Conservation (phyloP, 306 rosid genomes). For the Sicyos baderoa region DNA sequence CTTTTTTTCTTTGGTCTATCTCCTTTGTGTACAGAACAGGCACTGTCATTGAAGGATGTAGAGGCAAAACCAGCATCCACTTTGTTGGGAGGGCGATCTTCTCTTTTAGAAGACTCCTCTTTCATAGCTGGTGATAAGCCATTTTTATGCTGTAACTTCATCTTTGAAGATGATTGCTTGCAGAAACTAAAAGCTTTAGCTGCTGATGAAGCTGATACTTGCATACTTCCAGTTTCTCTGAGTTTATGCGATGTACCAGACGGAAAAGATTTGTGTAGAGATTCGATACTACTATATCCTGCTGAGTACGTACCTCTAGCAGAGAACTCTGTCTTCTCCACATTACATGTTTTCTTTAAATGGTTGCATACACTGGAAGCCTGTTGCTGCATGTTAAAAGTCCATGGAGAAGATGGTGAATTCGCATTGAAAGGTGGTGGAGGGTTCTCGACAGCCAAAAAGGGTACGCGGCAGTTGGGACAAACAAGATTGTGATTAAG, state of each 20-base stretch:
- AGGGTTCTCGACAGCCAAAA: slow-evolving; percentile 44
- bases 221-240: slow-evolving; percentile 23
- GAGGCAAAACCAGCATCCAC: slow-evolving; percentile 30
- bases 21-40: slow-evolving; percentile 30
- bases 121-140: slow-evolving; percentile 18
- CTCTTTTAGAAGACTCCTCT: slow-evolving; percentile 25
- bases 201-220: slow-evolving; percentile 27
- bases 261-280: slow-evolving; percentile 18
- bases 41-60: slow-evolving; percentile 25
- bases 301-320: slow-evolving; percentile 20
- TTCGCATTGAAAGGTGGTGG: slow-evolving; percentile 29
- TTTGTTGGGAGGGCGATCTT: slow-evolving; percentile 25
- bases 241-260: slow-evolving; percentile 28
- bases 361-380: slow-evolving; percentile 26
- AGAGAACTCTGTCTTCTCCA: slow-evolving; percentile 31
- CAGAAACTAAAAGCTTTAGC: slow-evolving; percentile 31
- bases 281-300: slow-evolving; percentile 19
- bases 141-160: slow-evolving; percentile 40
- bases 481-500: slow-evolving; percentile 38
- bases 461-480: slow-evolving; percentile 34
- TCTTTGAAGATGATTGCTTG: slow-evolving; percentile 26
- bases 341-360: slow-evolving; percentile 27
- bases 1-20: slow-evolving; percentile 34
- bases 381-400: slow-evolving; percentile 27
- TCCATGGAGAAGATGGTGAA: slow-evolving; percentile 28